Evolutionary conservation across 805 yeast genomes (phyloP), one percentile per base, ranked within the genome.

Genomic region (Yarrowia hollandica): DNA sequence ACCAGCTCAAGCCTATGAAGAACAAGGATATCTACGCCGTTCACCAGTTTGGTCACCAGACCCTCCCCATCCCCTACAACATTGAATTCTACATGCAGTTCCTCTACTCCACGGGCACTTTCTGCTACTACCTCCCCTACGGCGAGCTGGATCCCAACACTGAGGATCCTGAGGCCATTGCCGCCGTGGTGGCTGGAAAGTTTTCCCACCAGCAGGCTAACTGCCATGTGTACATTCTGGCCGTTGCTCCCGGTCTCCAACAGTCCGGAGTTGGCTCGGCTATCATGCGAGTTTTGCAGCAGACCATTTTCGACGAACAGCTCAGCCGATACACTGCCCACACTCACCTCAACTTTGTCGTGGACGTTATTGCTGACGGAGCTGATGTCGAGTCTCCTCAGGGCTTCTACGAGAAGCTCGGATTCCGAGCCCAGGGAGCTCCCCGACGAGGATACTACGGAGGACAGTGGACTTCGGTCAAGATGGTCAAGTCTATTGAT

Each of bases 191-290:
- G 26, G 58, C 58, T 9, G 58, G 58, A 7, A 52, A 52, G 44
- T 52, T 35, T 19, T 35, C 42, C 3, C 44, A 35, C 34, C 42
- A 52, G 58, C 42, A 52, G 58, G 58, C 58, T 10, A 52, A 52
- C 58, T 52, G 58, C 35, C 58, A 52, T 28, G 58, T 52, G 25
- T 52, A 52, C 58, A 52, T 52, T 52, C 44, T 52, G 44, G 58
- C 58, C n/a, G 44, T 52, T 9, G 58, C 58, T 35, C 58, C 58
- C 15, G 58, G 58, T n/a, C 58, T 52, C 19, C 42, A 52, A 35
- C 58, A 52, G 44, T 35, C 58, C 42, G 58, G 58, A 16, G 58
- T 52, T 16, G 58, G 58, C 15, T 52, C 58, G 15, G 58, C 58
- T 19, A 52, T 52, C 44, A 52, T 52, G 58, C 58, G 35, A 12